A percentile compares a stretch with the other conserved stretches of the same genome.
These are phyloP conservation scores for Zygnema circumcarinatum DNA, from an alignment of 139 green algal species.

Conservation along the genomic window DNA sequence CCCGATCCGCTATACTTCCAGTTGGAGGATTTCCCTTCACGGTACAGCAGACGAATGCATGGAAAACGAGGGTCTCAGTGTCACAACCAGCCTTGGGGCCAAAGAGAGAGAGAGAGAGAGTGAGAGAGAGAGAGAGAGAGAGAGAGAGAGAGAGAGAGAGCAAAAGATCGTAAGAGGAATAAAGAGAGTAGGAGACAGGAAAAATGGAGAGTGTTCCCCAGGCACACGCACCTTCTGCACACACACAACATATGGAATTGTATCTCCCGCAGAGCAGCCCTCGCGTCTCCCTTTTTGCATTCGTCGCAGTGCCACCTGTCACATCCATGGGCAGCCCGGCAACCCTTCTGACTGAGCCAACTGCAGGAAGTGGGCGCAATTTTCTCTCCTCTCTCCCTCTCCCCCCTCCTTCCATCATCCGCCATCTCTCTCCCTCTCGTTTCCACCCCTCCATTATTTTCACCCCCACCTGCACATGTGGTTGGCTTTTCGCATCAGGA, in stretches of 20 bases:
- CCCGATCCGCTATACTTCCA: conserved; percentile 82
- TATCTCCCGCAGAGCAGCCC: conserved; percentile 84
- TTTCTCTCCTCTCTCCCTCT: not conserved
- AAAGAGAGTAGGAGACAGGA: no score
- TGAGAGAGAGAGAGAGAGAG: no score
- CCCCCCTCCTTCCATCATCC: not conserved
- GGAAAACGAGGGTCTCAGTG: not conserved
- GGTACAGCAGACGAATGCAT: no score
- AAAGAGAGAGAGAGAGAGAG: conserved; percentile 3
- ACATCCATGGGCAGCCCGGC: not conserved
- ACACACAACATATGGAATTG: conserved; percentile 97
- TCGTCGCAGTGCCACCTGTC: conserved; percentile 83
- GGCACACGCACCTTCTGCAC: conserved; percentile 66
- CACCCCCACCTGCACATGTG: conserved; percentile 86
- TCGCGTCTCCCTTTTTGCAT: conserved; percentile 77
- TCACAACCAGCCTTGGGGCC: no score
- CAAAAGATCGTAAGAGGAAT: no score
- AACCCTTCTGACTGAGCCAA: not conserved
- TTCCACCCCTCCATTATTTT: not conserved
- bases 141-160: no score
- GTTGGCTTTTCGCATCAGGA: conserved; percentile 89
- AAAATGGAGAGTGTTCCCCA: no score
- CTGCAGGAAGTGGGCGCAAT: not conserved
- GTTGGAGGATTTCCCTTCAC: not conserved
- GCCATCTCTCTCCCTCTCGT: not conserved